Evolutionary conservation across 129 eudicot genomes (phyloP).

Genomic region (Logfia minima): DNA sequence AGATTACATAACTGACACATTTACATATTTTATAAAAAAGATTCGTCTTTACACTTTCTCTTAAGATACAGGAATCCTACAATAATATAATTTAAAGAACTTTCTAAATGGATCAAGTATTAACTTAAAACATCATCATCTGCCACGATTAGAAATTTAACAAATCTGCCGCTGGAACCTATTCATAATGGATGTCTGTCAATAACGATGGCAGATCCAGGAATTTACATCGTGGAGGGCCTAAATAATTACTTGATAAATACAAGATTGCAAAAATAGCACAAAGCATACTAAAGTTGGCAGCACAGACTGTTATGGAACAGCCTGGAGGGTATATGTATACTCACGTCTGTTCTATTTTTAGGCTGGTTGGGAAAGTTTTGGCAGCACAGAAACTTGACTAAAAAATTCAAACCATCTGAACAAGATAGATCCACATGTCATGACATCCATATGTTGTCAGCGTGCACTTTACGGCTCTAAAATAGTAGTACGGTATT

Average conservation of each 20-base stretch:
- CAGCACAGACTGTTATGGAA: not conserved
- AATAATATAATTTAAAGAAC: not conserved
- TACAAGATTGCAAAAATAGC: too few species aligned
- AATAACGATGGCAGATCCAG: too few species aligned
- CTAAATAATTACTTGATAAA: too few species aligned
- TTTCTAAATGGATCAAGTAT: not conserved
- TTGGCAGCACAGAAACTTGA: constrained; percentile 14
- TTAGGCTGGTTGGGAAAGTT: constrained; percentile 3
- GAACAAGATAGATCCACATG: constrained; percentile 23
- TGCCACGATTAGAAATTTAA: not conserved
- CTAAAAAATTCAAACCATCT: not conserved
- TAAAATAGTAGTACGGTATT: not conserved
- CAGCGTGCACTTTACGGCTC: not conserved
- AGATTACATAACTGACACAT: constrained; percentile 13
- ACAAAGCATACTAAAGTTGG: too few species aligned
- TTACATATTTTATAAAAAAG: not conserved
- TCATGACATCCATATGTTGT: constrained; percentile 20
- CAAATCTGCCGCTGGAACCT: not conserved
- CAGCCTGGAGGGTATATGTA: constrained; percentile 16
- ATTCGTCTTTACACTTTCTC: not conserved
- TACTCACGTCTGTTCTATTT: not conserved
- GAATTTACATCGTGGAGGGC: too few species aligned
- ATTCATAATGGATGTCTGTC: not conserved
- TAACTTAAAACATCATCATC: not conserved
- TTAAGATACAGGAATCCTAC: not conserved